Evolutionary conservation across 2,329 filamentous ascomycete species (phyloP).

Genomic region (Monilinia vaccinii-corymbosi): DNA sequence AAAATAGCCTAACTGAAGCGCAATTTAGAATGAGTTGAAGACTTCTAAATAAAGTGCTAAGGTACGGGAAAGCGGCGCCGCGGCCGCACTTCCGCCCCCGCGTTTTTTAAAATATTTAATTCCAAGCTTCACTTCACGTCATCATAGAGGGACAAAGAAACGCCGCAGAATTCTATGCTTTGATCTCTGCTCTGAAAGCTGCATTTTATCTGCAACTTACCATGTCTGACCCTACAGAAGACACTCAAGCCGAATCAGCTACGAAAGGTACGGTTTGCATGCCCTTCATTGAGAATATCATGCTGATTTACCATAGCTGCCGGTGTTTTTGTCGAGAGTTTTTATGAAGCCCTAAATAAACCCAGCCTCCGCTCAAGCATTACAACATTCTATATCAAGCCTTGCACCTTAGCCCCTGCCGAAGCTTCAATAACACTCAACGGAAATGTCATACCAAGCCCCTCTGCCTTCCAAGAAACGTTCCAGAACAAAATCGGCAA

Average conservation of each 20-base stretch:
- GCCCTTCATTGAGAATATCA: background rate
- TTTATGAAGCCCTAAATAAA: constrained; percentile 65
- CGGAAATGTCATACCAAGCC: constrained; percentile 56
- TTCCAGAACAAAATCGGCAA: constrained; percentile 54
- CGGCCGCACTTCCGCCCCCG: constrained; percentile 1
- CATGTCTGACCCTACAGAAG: constrained; percentile 39
- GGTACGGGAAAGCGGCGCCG: background rate
- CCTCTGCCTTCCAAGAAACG: constrained; percentile 56
- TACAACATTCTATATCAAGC: constrained; percentile 60
- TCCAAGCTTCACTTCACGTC: background rate
- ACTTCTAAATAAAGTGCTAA: background rate
- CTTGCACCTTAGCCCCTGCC: constrained; percentile 43
- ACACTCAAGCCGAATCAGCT: constrained; percentile 32
- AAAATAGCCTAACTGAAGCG: background rate
- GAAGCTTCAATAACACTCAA: constrained; percentile 70
- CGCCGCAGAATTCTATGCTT: background rate
- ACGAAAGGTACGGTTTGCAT: constrained; percentile 24
- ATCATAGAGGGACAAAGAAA: background rate
- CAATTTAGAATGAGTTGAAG: background rate
- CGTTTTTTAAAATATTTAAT: background rate
- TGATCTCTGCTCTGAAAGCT: background rate
- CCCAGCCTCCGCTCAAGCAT: constrained; percentile 41
- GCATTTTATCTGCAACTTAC: background rate
- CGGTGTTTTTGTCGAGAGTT: constrained; percentile 61
- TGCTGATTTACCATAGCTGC: constrained; percentile 43